Evolutionary conservation across 768 basidiomycete species (phyloP).

Genomic region (Tricholoma hemisulphureum): DNA sequence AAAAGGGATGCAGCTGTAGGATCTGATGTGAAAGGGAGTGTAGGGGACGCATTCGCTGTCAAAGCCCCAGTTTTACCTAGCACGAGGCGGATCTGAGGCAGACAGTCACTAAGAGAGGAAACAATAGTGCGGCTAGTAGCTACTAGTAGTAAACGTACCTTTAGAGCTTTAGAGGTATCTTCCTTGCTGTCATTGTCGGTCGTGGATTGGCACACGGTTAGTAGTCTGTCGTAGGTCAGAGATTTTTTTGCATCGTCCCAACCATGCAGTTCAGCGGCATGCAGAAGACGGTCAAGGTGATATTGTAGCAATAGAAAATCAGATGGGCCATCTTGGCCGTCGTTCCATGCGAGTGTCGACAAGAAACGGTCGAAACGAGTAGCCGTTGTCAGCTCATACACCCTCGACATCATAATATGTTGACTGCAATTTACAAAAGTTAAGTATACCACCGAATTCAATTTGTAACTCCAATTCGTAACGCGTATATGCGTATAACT

Average conservation of each 20-base stretch:
- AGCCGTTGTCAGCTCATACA: constrained; percentile 48
- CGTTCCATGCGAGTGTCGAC: constrained; percentile 53
- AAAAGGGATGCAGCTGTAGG: constrained; percentile 39
- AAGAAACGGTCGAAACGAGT: constrained; percentile 59
- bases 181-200: constrained; percentile 19
- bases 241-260: constrained; percentile 43
- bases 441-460: no score
- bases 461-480: no score
- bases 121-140: not conserved
- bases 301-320: constrained; percentile 60
- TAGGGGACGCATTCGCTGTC: constrained; percentile 31
- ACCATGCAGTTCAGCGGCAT: constrained; percentile 47
- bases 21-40: constrained; percentile 34
- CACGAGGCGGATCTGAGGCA: constrained; percentile 51
- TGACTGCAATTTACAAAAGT: no score
- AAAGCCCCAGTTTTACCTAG: constrained; percentile 40
- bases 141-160: constrained; percentile 19
- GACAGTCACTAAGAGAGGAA: constrained; percentile 5
- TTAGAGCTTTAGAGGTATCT: constrained; percentile 25
- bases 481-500: no score
- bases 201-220: constrained; percentile 44
- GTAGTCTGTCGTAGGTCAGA: constrained; percentile 41
- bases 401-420: not conserved
- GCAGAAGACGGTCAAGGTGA: constrained; percentile 59
- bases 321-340: constrained; percentile 48